A percentile compares a stretch with the other conserved stretches of the same genome.
Conservation (phyloP, 2,329 filamentous ascomycete genomes). For the Ophiostoma sp. region DNA sequence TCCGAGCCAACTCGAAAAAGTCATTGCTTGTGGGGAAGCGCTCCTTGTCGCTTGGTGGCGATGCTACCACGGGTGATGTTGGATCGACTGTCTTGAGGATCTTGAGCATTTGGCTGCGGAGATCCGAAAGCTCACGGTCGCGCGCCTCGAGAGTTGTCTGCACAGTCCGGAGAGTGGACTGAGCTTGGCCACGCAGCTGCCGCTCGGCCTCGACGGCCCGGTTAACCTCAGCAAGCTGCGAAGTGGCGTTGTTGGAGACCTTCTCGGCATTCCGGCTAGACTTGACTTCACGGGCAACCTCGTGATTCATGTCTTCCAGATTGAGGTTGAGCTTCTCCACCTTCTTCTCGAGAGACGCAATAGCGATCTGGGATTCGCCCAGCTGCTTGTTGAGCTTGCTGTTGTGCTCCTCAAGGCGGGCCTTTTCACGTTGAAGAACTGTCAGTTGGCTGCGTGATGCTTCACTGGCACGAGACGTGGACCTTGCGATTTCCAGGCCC, state of each 20-base stretch:
- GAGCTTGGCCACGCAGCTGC: constrained; percentile 77
- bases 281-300: constrained; percentile 85
- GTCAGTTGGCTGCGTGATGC: constrained; percentile 71
- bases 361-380: constrained; percentile 74
- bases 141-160: constrained; percentile 73
- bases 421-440: constrained; percentile 76
- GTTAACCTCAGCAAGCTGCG: constrained; percentile 83
- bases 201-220: constrained; percentile 85
- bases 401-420: constrained; percentile 75
- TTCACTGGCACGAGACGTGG: constrained; percentile 78
- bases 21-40: constrained; percentile 23
- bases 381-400: constrained; percentile 76
- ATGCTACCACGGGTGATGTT: constrained; percentile 57
- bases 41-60: constrained; percentile 41
- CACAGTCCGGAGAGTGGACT: constrained; percentile 75
- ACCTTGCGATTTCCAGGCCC: constrained; percentile 89
- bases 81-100: constrained; percentile 86
- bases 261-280: constrained; percentile 86
- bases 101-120: constrained; percentile 71
- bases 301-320: constrained; percentile 87
- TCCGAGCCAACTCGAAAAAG: constrained; percentile 72
- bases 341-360: constrained; percentile 85
- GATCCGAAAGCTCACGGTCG: constrained; percentile 73
- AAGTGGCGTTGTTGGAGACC: constrained; percentile 68
- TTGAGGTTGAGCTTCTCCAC: constrained; percentile 86